Base-by-base conservation (phyloP, 2,329 filamentous ascomycete genomes). In the Calonectria fujianensis region DNA sequence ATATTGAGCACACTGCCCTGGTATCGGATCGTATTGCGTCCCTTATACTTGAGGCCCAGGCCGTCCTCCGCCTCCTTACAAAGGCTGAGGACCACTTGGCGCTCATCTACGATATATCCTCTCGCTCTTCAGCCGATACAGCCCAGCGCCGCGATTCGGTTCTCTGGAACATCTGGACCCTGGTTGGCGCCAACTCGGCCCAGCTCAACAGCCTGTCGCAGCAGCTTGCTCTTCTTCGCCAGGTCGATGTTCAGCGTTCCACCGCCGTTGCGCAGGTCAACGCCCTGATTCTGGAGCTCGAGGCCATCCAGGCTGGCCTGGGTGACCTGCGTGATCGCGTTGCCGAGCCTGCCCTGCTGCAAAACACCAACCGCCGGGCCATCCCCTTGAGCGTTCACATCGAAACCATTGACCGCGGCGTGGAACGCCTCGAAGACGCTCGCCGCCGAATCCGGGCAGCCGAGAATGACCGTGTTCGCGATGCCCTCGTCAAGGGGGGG, bases 361-460 rank as follows among this genome's bases (percentile, higher is more conserved):
- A 87, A 32, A 85, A 86, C 10, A 79, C 80, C 27, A 83, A 72
- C 20, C 71, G 74, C 1, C 73, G 75, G 1, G 73, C 74, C 14
- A 87, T 95, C 13, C 94, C 94, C 3, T 86, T 97, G 6, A 89
- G 90, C 66, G 92, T 95, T 52, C 94, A 97, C 81, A 92, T 97
- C 51, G 92, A 95, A 78, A 93, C 92, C 71, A 95, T 97, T 75
- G 89, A 94, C 72, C 87, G 91, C 64, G 93, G 94, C 0, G 91
- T 96, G 1, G 93, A 96, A 83, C 88, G 95, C 76, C 85, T 97
- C 74, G 92, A 95, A 82, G 85, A 86, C 29, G 92, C 93, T 61
- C 88, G 94, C 74, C 88, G 90, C 52, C 89, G 91, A 75, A 90
- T 91, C 24, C 86, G 90, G 69, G 88, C 87, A 37, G 84, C 91